Evolutionary conservation across 176 grass and related monocot genomes (phyloP).

Genomic region (Carex scoparia): DNA sequence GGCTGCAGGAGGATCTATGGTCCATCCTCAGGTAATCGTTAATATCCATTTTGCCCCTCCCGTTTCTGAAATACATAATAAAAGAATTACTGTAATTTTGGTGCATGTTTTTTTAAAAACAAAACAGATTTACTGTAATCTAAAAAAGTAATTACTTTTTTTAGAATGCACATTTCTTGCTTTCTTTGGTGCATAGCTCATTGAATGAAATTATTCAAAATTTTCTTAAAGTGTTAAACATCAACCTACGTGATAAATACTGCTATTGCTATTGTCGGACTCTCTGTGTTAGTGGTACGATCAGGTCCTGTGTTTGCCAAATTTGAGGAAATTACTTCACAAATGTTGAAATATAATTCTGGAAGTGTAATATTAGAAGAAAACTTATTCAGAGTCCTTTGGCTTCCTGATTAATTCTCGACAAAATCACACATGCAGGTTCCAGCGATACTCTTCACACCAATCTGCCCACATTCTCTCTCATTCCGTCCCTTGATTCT

Average conservation of each 20-base stretch:
- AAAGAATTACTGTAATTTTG: conserved; percentile 1
- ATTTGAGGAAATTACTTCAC: not conserved
- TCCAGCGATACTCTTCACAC: conserved; percentile 91
- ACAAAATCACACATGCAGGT: conserved; percentile 42
- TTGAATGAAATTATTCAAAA: not conserved
- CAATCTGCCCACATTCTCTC: conserved; percentile 89
- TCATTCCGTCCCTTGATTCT: conserved; percentile 87
- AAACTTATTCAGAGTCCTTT: not conserved
- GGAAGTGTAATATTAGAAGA: not conserved
- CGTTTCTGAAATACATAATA: not conserved
- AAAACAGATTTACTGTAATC: not conserved
- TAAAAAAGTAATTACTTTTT: not conserved
- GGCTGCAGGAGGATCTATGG: conserved; percentile 97
- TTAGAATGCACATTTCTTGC: not conserved
- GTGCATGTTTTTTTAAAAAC: not conserved
- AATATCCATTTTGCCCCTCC: not conserved
- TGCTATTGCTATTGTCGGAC: not conserved
- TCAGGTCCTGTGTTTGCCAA: not conserved
- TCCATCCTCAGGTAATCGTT: conserved; percentile 78
- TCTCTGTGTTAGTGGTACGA: not conserved
- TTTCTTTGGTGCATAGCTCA: not conserved
- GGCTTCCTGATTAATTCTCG: not conserved
- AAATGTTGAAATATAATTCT: not conserved
- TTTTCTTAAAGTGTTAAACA: not conserved
- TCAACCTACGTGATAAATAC: not conserved